Percentiles rank a stretch among this genome's conserved stretches.
These are phyloP conservation scores for Malassezia japonica DNA, from an alignment of 1,284 basidiomycete species.

Conservation along the genomic window DNA sequence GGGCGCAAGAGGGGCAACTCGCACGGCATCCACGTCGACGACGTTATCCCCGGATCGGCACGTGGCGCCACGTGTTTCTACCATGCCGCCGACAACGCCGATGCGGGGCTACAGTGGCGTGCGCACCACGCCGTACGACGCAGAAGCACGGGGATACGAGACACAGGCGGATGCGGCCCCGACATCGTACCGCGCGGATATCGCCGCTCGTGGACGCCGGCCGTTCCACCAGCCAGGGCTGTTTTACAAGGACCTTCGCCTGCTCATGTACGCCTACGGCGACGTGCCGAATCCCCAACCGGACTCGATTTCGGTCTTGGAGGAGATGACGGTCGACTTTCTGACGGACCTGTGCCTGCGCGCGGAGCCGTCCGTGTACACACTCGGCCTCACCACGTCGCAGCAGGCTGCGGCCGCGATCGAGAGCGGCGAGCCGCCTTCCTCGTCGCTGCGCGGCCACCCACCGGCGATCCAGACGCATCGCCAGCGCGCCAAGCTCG, in stretches of 20 bases:
- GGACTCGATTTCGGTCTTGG: slow-evolving; percentile 81
- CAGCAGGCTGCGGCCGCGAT: slow-evolving; percentile 20
- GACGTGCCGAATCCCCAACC: slow-evolving; percentile 76
- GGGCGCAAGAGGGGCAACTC: neutral
- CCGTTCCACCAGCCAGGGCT: slow-evolving; percentile 36
- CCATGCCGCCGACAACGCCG: slow-evolving; percentile 12
- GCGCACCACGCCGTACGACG: slow-evolving; percentile 12
- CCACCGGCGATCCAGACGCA: slow-evolving; percentile 18
- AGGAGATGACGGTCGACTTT: slow-evolving; percentile 83
- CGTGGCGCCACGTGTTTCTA: neutral
- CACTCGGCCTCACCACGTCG: slow-evolving; percentile 29
- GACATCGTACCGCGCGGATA: slow-evolving; percentile 4
- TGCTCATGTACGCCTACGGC: slow-evolving; percentile 89
- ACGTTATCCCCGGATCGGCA: neutral
- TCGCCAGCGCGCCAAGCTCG: slow-evolving; percentile 39
- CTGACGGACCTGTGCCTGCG: slow-evolving; percentile 65
- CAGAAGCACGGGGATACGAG: neutral
- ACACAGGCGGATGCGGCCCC: neutral
- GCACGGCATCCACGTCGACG: neutral
- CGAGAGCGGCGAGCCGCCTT: slow-evolving; percentile 2
- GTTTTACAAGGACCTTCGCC: slow-evolving; percentile 54
- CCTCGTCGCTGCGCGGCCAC: slow-evolving; percentile 8
- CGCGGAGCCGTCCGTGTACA: slow-evolving; percentile 51
- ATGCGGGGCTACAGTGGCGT: neutral
- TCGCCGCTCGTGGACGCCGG: slow-evolving; percentile 13